Base-by-base conservation (phyloP, 1,284 basidiomycete species). In the Singerocomus inundabilis region DNA sequence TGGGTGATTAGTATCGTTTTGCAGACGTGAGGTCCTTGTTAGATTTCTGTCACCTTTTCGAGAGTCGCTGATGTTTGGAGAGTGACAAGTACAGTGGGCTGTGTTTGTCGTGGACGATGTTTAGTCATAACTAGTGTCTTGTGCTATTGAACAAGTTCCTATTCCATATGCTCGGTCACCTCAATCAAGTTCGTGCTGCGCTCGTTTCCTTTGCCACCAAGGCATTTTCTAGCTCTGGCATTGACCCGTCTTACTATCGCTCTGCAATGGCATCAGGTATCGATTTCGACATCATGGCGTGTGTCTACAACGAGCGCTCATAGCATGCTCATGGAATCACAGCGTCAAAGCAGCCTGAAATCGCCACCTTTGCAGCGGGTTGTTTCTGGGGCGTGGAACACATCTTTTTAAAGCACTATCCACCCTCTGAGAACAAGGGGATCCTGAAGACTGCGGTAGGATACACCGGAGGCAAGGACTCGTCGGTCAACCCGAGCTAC, bases 381-480 rank as follows among this genome's bases (percentile, higher is more conserved):
- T 91, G 88, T 64, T 82, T 84, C 61, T 93, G 91, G 91, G 91
- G 91, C 31, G 86, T 87, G 25, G 89, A 93, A 57, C 89, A 93
- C 64, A 88, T 93, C 61, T 93, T 93, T 70, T 68, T 91, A 51
- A 88, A 91, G 71, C 79, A 92, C 64, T 92, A 81, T 70, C 82
- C 85, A 1, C 81, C 82, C 13, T 66, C 77, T 7, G 67, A 85
- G 63, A 76, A 80, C 62, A 86, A 83, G 67, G 82, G 84, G 18
- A 80, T 87, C 49, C 57, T 92, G 56, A 83, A 79, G 62, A 88
- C 88, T 0, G 66, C 76, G 10, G 89, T 92, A 1, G 92, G 92
- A 2, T 95, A 90, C 67, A 93, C 88, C 0, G 91, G 91, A 9
- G 91, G 91, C 18, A 76, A 80, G 54, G 72, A 69, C 1, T 69